These are phyloP conservation scores for Neurospora sp. DNA, from an alignment of 2,329 filamentous ascomycete species.

Conservation along the genomic window DNA sequence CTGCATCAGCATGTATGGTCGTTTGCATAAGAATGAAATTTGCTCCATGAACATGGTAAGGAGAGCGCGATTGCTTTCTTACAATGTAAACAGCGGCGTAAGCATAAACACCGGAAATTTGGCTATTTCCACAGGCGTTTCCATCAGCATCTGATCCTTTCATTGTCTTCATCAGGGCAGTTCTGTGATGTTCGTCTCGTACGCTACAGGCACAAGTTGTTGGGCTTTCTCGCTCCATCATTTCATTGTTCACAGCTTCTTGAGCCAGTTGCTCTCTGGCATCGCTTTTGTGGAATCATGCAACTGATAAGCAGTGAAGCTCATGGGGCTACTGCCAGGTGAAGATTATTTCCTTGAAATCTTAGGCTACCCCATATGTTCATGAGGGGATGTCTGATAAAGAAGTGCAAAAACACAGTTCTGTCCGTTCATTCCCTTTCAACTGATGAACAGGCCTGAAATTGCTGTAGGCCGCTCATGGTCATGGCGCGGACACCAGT, in stretches of 20 bases:
- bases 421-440: neutral
- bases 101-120: neutral
- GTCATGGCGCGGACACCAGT: neutral
- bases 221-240: neutral
- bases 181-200: neutral
- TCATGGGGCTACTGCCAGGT: neutral
- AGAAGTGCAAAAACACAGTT: neutral
- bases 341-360: neutral
- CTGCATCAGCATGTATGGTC: neutral
- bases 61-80: neutral
- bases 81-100: neutral
- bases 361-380: neutral
- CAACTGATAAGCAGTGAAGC: neutral
- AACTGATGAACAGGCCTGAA: neutral
- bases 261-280: neutral
- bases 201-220: neutral
- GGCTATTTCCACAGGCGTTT: neutral
- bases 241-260: neutral
- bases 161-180: neutral
- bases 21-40: neutral
- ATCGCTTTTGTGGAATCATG: neutral
- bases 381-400: neutral
- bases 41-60: neutral
- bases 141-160: neutral
- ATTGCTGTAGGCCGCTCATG: neutral